phyloP scores from a whole-genome alignment of 208 protist genomes.

The Leishmania tropica region DNA sequence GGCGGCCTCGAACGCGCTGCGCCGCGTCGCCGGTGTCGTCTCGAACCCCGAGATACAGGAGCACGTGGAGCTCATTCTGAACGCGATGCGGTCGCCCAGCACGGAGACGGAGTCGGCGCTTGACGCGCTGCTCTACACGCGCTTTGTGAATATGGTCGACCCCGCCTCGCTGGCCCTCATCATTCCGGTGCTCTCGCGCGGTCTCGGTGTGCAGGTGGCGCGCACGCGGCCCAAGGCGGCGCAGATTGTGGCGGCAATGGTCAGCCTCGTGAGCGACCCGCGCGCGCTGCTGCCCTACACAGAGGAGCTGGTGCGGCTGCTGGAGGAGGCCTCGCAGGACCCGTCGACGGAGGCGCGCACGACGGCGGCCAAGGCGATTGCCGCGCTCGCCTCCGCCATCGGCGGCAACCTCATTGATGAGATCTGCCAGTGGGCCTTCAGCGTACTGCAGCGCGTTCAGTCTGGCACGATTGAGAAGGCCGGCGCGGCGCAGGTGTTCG shows the following conservation, averaged over 20 bases:
- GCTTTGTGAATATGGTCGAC: constrained; percentile 93
- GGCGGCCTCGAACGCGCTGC: constrained; percentile 83
- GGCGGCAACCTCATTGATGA: constrained; percentile 66
- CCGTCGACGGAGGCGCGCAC: constrained; percentile 84
- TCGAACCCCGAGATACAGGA: constrained; percentile 92
- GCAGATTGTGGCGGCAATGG: constrained; percentile 92
- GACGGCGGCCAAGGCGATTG: constrained; percentile 88
- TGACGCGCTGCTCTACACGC: constrained; percentile 93
- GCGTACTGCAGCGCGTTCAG: constrained; percentile 67
- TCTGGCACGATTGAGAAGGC: constrained; percentile 85
- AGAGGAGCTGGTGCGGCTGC: constrained; percentile 77
- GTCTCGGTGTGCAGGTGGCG: constrained; percentile 70
- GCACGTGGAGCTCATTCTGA: constrained; percentile 90
- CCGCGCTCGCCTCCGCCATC: constrained; percentile 71
- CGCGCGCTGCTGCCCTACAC: constrained; percentile 86
- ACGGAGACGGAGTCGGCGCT: constrained; percentile 90
- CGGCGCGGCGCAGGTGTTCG: constrained; percentile 91
- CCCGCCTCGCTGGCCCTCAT: constrained; percentile 93
- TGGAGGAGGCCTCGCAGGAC: constrained; percentile 90
- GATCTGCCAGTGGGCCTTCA: constrained; percentile 85
- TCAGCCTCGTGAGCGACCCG: constrained; percentile 84
- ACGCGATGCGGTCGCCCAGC: constrained; percentile 87
- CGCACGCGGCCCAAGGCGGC: constrained; percentile 88
- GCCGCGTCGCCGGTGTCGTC: constrained; percentile 90
- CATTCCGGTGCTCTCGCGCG: constrained; percentile 87